Evolutionary conservation across 2,329 filamentous ascomycete species (phyloP), one percentile per base, ranked within the genome.

Genomic region (Sporothrix dimorphospora): DNA sequence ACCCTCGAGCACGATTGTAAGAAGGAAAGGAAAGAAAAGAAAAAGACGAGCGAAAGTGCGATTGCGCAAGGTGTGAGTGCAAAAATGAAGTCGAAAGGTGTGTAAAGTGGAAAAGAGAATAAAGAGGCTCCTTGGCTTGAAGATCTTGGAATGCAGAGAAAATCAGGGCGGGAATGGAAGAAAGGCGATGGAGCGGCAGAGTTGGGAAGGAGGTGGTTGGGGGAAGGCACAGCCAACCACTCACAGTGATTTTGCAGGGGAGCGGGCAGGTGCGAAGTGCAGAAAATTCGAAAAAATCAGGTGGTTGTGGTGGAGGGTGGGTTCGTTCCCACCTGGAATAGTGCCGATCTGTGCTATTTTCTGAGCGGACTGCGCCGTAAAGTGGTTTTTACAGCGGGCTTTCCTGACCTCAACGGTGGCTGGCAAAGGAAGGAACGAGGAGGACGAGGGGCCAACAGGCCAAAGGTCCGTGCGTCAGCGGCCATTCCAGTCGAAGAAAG

Each of bases 201-300:
- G 65, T 74, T 69, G 38, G 66, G 24, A 51, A 47, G 51, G 55
- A 67, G n/a, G 59, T 70, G 61, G 73, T 74, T 72, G 73, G 71
- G 72, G 71, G 69, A 57, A 73, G 67, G 72, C 47, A 53, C 69
- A 53, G 51, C 70, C 70, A 73, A 55, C 73, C 73, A 74, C 70
- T 70, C 66, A 70, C 27, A 69, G 61, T 24, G 59, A 67, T 71
- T 65, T 53, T 51, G 66, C 61, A 72, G 72, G 68, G 61, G 38
- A 59, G 53, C 40, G 61, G 59, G 70, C 21, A 72, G 53, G 53
- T 63, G 70, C 59, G 63, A 55, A 38, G 19, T 57, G 27, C 38
- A 14, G 45, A 47, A 55, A 47, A 47, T 24, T 38, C 2, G 9
- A 8, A 67, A 72, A 71, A 70, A 38, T 34, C 53, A 27, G 70